These are phyloP conservation scores for Cinchona pubescens DNA, from an alignment of 257 asterid species.

Conservation along the genomic window DNA sequence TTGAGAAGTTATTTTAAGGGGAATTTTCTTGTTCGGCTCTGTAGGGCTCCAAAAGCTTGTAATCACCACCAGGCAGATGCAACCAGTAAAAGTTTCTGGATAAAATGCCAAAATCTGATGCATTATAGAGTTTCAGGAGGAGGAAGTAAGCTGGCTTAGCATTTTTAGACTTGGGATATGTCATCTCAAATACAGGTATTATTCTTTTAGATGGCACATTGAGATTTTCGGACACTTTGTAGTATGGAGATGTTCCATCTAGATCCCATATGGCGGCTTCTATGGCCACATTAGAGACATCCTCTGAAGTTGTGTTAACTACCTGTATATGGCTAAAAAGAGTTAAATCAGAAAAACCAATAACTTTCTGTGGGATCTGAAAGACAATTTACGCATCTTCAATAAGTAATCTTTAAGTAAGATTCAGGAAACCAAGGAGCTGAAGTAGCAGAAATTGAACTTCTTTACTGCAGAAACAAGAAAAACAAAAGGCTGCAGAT, in stretches of 20 bases:
- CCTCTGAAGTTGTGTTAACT: conserved; percentile 14
- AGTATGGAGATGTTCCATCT: conserved; percentile 44
- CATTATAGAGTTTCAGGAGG: conserved; percentile 72
- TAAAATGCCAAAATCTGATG: conserved; percentile 49
- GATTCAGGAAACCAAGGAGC: not conserved
- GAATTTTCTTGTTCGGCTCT: conserved; percentile 41
- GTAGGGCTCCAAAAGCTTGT: conserved; percentile 75
- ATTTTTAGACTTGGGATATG: conserved; percentile 64
- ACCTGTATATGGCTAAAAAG: conserved; percentile 1
- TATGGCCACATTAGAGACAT: conserved; percentile 12
- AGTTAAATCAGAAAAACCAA: not conserved
- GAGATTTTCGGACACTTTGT: conserved; percentile 58
- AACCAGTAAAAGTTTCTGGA: conserved; percentile 97
- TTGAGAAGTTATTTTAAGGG: conserved; percentile 60
- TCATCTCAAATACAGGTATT: conserved; percentile 58
- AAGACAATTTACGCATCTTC: not conserved
- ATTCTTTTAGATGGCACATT: conserved; percentile 61
- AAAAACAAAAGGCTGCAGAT: not conserved
- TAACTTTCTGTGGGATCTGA: not conserved
- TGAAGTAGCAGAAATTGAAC: not conserved
- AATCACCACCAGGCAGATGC: conserved; percentile 69
- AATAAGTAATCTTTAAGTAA: not conserved
- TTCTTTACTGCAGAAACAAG: not conserved
- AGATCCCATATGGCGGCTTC: conserved; percentile 13
- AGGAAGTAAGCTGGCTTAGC: conserved; percentile 82